These are phyloP conservation scores for Lactifluus volemus DNA, from an alignment of 768 basidiomycete species.

Conservation along the genomic window DNA sequence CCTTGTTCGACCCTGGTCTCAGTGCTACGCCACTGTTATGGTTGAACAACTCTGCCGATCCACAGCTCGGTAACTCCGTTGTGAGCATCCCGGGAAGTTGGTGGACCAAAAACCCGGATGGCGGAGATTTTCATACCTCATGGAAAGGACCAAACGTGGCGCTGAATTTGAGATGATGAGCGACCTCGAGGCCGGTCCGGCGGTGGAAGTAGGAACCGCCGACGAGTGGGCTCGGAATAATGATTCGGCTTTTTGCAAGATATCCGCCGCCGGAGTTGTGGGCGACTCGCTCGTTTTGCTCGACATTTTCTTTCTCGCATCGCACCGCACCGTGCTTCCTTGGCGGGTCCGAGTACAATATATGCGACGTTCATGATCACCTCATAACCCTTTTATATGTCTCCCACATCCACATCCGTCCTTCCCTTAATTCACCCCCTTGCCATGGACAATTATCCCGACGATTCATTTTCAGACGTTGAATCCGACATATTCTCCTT, in stretches of 20 bases:
- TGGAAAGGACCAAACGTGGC: background rate
- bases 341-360: slow-evolving; percentile 6
- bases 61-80: too few species aligned
- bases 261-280: slow-evolving; percentile 7
- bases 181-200: slow-evolving; percentile 11
- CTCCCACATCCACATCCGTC: slow-evolving; percentile 3
- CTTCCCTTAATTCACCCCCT: slow-evolving; percentile 3
- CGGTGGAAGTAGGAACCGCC: slow-evolving; percentile 12
- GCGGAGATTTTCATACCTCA: background rate
- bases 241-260: background rate
- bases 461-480: slow-evolving; percentile 31
- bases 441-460: slow-evolving; percentile 21
- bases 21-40: too few species aligned
- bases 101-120: background rate
- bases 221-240: background rate
- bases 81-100: background rate
- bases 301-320: too few species aligned
- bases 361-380: slow-evolving; percentile 1
- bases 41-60: too few species aligned
- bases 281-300: too few species aligned
- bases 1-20: too few species aligned
- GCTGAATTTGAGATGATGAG: background rate
- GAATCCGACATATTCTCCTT: slow-evolving; percentile 40
- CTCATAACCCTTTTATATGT: slow-evolving; percentile 17
- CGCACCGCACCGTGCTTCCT: background rate